Base-by-base conservation (phyloP, 2,329 filamentous ascomycete genomes). In the Nannizzia gypsea region DNA sequence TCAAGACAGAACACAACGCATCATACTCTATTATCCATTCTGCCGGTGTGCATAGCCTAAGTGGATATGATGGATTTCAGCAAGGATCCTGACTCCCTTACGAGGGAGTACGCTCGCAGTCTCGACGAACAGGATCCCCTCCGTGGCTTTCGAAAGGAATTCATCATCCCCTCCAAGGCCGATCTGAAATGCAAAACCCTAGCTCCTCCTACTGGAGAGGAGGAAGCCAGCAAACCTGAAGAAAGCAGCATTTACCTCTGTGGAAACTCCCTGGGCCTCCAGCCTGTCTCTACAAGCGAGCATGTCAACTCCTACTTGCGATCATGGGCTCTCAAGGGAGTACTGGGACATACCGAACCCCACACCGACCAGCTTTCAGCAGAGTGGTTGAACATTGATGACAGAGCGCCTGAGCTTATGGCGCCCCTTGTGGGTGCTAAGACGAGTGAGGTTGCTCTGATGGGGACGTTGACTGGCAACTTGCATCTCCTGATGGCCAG, bases 241-340 rank as follows among this genome's bases (percentile, higher is more conserved):
- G 74, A 78, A 28, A 74, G 76, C 55, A 81, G 80, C 61, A 85
- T 89, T 61, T 96, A 96, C 72, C 84, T 96, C 64, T 92, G 90
- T 65, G 91, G 91, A 60, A 95, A 96, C 76, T 95, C 90, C 0
- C 81, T 96, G 1, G 90, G 90, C 40, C 81, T 92, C 3, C 90
- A 96, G 71, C 90, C 91, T 50, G 83, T 81, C 63, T 81, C 81
- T 13, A 84, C 86, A 0, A 78, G 81, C 17, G 75, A 80, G 15
- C 85, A 89, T 63, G 75, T 95, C 63, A 77, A 85, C 52, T 81
- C 83, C 3, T 90, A 95, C 65, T 80, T 95, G 0, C 82, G 87
- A 63, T 90, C 89, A 2, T 96, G 91, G 90, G 86, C 86, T 0
- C 86, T 84, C 0, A 87, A 93, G 64, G 90, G 87, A 17, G 90